Evolutionary conservation across 176 grass and related monocot species (phyloP).

Genomic region (Avena eriantha): DNA sequence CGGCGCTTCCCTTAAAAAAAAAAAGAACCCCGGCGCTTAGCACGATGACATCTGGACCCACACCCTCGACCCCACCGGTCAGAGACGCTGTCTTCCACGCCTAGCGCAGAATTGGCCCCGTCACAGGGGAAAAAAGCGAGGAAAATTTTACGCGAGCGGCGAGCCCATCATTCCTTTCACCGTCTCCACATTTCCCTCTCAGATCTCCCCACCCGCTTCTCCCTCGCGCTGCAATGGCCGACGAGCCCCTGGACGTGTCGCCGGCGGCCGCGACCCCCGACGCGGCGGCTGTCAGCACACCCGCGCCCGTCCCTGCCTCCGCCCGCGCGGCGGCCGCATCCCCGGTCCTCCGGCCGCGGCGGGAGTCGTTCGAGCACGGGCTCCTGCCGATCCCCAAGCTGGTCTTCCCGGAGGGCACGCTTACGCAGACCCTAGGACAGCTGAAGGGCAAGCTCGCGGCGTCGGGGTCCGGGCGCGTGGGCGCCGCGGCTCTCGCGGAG

Average conservation of each 20-base stretch:
- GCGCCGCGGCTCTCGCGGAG: conserved; percentile 66
- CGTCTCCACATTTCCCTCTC: conserved; percentile 28
- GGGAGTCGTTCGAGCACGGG: conserved; percentile 92
- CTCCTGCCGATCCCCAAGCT: conserved; percentile 91
- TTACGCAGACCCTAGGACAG: conserved; percentile 64
- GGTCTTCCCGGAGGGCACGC: conserved; percentile 71
- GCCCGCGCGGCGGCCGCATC: neutral
- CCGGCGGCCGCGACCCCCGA: conserved; percentile 28
- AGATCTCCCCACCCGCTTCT: conserved; percentile 41
- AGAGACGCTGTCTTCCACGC: neutral
- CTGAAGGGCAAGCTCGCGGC: conserved; percentile 59
- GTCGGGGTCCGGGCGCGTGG: conserved; percentile 43
- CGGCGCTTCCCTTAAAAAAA: too few species aligned
- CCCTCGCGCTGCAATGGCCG: conserved; percentile 41
- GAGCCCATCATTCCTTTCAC: conserved; percentile 12
- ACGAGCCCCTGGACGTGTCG: conserved; percentile 28
- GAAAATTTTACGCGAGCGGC: neutral
- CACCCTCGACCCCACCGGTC: neutral
- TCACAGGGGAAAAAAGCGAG: neutral
- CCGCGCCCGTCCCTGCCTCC: neutral
- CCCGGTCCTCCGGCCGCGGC: conserved; percentile 71
- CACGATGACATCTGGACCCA: neutral
- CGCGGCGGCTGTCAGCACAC: neutral
- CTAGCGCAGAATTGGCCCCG: neutral
- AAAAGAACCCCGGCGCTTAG: too few species aligned